A percentile compares a stretch with the other conserved stretches of the same genome.
phyloP scores from a whole-genome alignment of 2,329 filamentous ascomycete genomes.

The Triangularia setosa region DNA sequence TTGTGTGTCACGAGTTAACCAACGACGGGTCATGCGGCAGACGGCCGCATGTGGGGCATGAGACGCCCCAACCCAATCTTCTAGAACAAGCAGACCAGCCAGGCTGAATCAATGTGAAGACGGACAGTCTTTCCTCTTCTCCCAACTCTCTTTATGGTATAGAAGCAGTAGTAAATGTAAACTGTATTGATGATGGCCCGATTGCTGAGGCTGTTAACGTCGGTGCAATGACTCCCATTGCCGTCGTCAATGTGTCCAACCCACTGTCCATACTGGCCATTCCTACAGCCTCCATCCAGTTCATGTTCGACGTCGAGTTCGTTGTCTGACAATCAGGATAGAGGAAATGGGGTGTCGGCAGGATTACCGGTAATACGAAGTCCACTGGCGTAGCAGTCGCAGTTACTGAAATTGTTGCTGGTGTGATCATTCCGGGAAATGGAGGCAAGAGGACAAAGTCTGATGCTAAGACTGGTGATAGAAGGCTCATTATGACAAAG shows the following conservation, averaged over 20 bases:
- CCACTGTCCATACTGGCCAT: background rate
- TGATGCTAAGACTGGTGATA: background rate
- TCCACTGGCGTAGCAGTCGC: background rate
- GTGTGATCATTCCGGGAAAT: background rate
- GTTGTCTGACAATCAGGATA: background rate
- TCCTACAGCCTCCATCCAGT: background rate
- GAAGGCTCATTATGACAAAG: background rate
- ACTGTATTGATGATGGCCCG: background rate
- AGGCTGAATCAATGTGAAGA: no score
- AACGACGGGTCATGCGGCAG: no score
- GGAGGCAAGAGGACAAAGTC: background rate
- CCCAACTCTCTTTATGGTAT: no score
- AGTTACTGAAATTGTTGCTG: background rate
- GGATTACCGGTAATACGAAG: background rate
- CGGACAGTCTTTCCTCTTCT: no score
- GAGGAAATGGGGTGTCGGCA: background rate
- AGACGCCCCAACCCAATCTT: no score
- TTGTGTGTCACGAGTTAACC: background rate
- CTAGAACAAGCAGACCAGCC: no score
- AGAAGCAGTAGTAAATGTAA: background rate
- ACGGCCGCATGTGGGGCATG: no score
- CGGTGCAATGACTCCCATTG: background rate
- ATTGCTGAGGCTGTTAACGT: background rate
- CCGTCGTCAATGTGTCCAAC: background rate
- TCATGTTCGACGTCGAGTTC: background rate